Evolutionary conservation across 2,329 filamentous ascomycete genomes (phyloP), one percentile per base, ranked within the genome.

Genomic region (Blastomyces parvus): DNA sequence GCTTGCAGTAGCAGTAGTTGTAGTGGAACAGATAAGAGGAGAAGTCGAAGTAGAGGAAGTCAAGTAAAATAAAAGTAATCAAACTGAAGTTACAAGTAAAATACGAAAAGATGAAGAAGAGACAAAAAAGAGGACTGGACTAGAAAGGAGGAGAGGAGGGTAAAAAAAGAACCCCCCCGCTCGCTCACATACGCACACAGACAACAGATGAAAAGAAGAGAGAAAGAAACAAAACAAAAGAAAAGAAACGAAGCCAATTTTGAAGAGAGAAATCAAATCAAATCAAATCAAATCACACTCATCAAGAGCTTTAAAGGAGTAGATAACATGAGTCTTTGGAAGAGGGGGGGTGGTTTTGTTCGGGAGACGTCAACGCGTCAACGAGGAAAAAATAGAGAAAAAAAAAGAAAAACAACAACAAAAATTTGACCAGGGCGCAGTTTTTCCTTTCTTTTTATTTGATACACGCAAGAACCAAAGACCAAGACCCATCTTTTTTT

Each of bases 281-380:
- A n/a, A n/a, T n/a, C n/a, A n/a, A n/a, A n/a, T n/a, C n/a, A n/a
- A 71, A 73, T 70, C 67, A 76, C 72, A 74, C 74, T 69, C 75
- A 75, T 77, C 75, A 74, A 76, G 74, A 76, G 75, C 74, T 50
- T 50, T 73, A 73, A 74, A 74, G n/a, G 69, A 73, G 69, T 70
- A 67, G 69, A 74, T 61, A 50, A 40, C n/a, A 59, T 59, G 58
- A 50, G 58, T 44, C 40, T 33, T 44, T 50, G 44, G 58, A 40
- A 40, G 25, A 42, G n/a, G n/a, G n/a, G n/a, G n/a, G 55, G 48
- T 19, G 17, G 27, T 42, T 33, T 50, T 53, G 19, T 40, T 40
- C 5, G n/a, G 14, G 42, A 44, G 42, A n/a, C 42, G 42, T 30
- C 5, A 30, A 30, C 30, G 30, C n/a, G n/a, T 38, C 36, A 38